Base-by-base conservation (phyloP, 2,329 filamentous ascomycete genomes). In the Aspergillus sp. region DNA sequence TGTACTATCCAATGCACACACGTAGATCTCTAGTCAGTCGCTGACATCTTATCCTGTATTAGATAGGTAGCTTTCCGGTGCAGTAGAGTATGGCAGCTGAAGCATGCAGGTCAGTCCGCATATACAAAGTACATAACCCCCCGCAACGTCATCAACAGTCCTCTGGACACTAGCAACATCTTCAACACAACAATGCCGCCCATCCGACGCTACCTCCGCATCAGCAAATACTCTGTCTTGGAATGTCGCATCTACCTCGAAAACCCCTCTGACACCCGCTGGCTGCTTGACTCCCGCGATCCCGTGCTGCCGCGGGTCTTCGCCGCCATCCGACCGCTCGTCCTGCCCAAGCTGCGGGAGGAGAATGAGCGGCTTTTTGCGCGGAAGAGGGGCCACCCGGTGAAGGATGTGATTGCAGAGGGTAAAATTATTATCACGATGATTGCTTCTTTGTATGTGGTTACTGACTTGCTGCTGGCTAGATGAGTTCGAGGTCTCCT, bases 221-320 rank as follows among this genome's bases (percentile, higher is more conserved):
- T 97, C 57, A 91, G 86, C 46, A 90, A 91, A 63, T 87, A 88
- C 67, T 95, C 91, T 4, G 89, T 96, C 30, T 78, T 98, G n/a
- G 93, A 98, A 76, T 89, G 88, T 54, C 89, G 90, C 54, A 93
- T 98, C 56, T 97, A 97, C 68, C 81, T 96, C 41, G 91, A 97
- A 54, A 90, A 91, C 58, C 93, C 93, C 0, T 81, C 85, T 8
- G 81, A 95, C 50, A 81, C 82, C 27, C 80, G 88, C 54, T 83
- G 84, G 61, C 96, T 94, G 82, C 80, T 98, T 12, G 78, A 95
- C 54, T 77, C 85, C 33, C 81, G 83, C 53, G 76, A 89, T 57
- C 82, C 86, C 3, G 79, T 91, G 10, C 78, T 98, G 9, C 82
- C 85, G 35, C 85, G 84, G 53, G 83, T 97, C 57, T 89, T 98